Evolutionary conservation across 495 filamentous ascomycete species (phyloP).

Genomic region (Cetradonia linearis): DNA sequence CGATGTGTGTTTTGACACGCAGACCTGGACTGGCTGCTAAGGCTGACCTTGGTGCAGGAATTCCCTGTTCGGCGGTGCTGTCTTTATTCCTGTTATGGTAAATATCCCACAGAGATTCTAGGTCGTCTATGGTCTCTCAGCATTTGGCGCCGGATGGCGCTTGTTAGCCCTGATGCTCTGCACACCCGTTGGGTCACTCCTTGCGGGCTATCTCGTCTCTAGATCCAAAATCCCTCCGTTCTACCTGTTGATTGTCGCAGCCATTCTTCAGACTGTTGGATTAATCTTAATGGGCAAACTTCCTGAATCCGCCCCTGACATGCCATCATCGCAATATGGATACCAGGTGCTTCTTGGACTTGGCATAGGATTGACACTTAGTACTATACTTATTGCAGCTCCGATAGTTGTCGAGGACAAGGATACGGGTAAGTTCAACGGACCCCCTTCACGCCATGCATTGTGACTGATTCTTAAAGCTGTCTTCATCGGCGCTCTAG

Average conservation of each 20-base stretch:
- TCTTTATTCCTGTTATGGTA: conserved; percentile 43
- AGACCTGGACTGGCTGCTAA: too few relatives aligned
- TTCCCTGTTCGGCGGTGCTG: conserved; percentile 42
- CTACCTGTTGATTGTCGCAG: conserved; percentile 35
- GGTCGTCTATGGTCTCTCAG: conserved; percentile 36
- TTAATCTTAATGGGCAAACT: conserved; percentile 38
- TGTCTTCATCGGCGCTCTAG: conserved; percentile 24
- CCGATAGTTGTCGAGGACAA: conserved; percentile 35
- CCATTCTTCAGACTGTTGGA: conserved; percentile 39
- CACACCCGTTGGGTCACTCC: conserved; percentile 24
- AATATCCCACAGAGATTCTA: conserved; percentile 48
- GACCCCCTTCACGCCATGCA: neutral
- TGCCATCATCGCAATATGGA: conserved; percentile 35
- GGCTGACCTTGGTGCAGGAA: too few relatives aligned
- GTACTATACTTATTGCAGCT: conserved; percentile 41
- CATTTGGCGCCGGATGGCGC: conserved; percentile 35
- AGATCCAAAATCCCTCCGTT: conserved; percentile 37
- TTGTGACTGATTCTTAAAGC: conserved; percentile 1
- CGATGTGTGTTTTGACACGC: neutral
- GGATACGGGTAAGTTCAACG: conserved; percentile 22
- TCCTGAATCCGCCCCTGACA: conserved; percentile 18
- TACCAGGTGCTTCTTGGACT: conserved; percentile 46
- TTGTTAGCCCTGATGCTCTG: conserved; percentile 18
- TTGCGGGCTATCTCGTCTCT: conserved; percentile 20
- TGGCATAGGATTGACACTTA: conserved; percentile 41